These are phyloP conservation scores for Suillus paluster DNA, from an alignment of 768 basidiomycete species.

Conservation along the genomic window DNA sequence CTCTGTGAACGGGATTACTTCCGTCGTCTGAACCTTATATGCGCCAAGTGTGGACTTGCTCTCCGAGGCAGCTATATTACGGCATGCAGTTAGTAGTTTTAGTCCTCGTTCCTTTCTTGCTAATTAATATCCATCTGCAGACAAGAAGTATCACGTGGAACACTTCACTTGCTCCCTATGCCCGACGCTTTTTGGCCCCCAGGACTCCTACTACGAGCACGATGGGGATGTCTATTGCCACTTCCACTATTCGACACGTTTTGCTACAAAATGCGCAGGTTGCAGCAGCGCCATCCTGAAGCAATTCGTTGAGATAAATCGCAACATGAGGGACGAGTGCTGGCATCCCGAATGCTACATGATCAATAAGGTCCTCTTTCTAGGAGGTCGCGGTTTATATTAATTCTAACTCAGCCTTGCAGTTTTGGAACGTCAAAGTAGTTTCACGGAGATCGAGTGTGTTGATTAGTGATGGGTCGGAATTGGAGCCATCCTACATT, in stretches of 20 bases:
- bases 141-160: slow-evolving; percentile 98
- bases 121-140: slow-evolving; percentile 46
- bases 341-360: slow-evolving; percentile 99
- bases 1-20: slow-evolving; percentile 99
- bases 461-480: slow-evolving; percentile 55
- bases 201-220: slow-evolving; percentile 99
- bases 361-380: slow-evolving; percentile 89
- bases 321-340: slow-evolving; percentile 97
- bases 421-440: slow-evolving; percentile 99
- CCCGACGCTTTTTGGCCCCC: slow-evolving; percentile 93
- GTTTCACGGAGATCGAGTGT: slow-evolving; percentile 74
- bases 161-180: slow-evolving; percentile 99
- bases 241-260: slow-evolving; percentile 98
- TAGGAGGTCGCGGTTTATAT: slow-evolving; percentile 15
- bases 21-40: slow-evolving; percentile 92
- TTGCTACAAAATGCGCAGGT: slow-evolving; percentile 98
- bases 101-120: slow-evolving; percentile 17
- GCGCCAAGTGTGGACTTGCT: slow-evolving; percentile 94
- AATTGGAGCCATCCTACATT: slow-evolving; percentile 56
- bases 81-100: slow-evolving; percentile 81
- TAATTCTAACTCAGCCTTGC: slow-evolving; percentile 11
- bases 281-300: slow-evolving; percentile 97
- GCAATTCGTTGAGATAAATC: slow-evolving; percentile 99
- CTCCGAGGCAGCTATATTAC: slow-evolving; percentile 98
- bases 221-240: slow-evolving; percentile 98